Evolutionary conservation across 345 rosid species (phyloP).

Genomic region (Cardamine resedifolia): DNA sequence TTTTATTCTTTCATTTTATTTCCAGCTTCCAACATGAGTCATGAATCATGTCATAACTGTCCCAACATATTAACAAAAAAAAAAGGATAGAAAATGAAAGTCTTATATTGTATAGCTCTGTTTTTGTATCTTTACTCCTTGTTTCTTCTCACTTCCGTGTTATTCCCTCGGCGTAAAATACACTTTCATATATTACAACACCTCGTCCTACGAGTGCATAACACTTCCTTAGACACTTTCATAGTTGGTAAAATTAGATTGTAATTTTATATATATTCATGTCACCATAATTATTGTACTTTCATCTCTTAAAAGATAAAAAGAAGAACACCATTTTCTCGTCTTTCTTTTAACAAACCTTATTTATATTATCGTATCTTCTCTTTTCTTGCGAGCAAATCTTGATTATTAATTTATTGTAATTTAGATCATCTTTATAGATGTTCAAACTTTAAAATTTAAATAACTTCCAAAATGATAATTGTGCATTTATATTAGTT

Average conservation of each 20-base stretch:
- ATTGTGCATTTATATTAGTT: not conserved
- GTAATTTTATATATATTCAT: not conserved
- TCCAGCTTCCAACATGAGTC: constrained; percentile 20
- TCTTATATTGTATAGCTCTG: not conserved
- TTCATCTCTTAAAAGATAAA: not conserved
- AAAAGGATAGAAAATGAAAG: not conserved
- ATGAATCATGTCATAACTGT: constrained; percentile 1
- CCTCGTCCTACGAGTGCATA: not conserved
- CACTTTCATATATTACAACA: not conserved
- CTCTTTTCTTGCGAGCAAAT: constrained; percentile 15
- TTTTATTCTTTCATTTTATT: constrained; percentile 6
- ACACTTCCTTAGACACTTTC: not conserved
- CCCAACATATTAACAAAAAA: not conserved
- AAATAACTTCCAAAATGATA: constrained; percentile 5
- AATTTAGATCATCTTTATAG: not conserved
- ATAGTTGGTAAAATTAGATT: not conserved
- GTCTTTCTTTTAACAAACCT: not conserved
- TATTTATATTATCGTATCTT: constrained; percentile 21
- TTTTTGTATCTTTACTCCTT: constrained; percentile 10
- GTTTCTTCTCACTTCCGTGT: not conserved
- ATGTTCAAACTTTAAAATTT: not conserved
- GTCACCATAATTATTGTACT: constrained; percentile 7
- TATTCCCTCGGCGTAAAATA: not conserved
- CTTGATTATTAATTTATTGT: constrained; percentile 14
- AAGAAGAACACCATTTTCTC: constrained; percentile 1